Evolutionary conservation across 179 eudicot species (phyloP).

Genomic region (Drosera spatulata): DNA sequence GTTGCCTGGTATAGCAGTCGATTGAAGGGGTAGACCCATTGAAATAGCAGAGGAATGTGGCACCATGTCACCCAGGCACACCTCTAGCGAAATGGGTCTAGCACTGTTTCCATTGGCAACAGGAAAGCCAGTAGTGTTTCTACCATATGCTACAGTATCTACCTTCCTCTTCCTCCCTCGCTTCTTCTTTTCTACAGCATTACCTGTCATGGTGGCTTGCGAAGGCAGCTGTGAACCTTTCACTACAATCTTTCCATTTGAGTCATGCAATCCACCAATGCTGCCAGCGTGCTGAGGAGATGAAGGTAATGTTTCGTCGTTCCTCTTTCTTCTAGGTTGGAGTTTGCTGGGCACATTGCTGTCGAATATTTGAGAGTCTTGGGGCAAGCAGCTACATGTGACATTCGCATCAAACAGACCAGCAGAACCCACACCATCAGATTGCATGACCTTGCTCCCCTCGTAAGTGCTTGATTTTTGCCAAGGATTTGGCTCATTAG

Average conservation of each 20-base stretch:
- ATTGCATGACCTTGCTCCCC: conserved; percentile 16
- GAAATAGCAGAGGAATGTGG: conserved; percentile 11
- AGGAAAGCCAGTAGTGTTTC: conserved; percentile 5
- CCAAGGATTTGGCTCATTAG: conserved; percentile 12
- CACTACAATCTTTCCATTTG: conserved; percentile 33
- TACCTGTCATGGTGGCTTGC: conserved; percentile 8
- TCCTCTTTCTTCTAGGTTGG: conserved; percentile 7
- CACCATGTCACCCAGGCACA: conserved; percentile 23
- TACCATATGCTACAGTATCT: background rate
- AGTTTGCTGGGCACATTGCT: conserved; percentile 4
- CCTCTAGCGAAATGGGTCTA: conserved; percentile 23
- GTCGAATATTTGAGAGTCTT: background rate
- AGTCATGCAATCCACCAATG: conserved; percentile 30
- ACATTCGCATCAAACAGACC: conserved; percentile 13
- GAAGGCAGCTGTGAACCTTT: conserved; percentile 2
- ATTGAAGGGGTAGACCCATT: background rate
- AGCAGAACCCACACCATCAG: conserved; percentile 1
- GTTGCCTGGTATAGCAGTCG: conserved; percentile 1
- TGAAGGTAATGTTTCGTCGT: conserved; percentile 4
- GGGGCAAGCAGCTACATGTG: background rate
- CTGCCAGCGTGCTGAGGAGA: conserved; percentile 8
- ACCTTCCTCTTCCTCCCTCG: conserved; percentile 19
- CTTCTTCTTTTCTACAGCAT: conserved; percentile 36
- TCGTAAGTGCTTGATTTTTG: conserved; percentile 38
- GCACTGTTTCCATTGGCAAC: conserved; percentile 5